Evolutionary conservation across 345 rosid species (phyloP).

Genomic region (Iberis pinnata): DNA sequence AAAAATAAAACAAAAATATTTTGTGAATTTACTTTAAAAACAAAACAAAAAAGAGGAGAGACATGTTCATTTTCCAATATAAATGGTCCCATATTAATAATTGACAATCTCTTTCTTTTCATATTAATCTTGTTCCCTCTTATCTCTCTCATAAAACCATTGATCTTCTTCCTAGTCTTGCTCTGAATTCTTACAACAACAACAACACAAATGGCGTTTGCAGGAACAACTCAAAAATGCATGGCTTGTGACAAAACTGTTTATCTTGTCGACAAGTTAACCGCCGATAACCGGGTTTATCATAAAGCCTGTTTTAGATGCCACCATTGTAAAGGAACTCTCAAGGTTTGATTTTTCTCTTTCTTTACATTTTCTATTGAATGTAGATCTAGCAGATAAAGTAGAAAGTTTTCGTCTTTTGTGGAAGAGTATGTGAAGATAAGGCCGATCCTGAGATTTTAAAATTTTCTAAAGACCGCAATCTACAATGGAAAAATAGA

Average conservation of each 20-base stretch:
- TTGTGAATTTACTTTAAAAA: background rate
- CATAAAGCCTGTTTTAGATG: conserved; percentile 97
- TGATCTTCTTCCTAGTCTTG: background rate
- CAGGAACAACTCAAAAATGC: conserved; percentile 98
- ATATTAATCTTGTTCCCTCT: conserved; percentile 10
- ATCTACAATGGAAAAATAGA: no score
- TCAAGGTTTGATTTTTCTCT: conserved; percentile 47
- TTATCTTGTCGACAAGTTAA: conserved; percentile 87
- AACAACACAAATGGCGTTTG: conserved; percentile 65
- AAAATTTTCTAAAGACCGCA: no score
- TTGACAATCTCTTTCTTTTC: conserved; percentile 24
- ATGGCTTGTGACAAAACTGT: conserved; percentile 98
- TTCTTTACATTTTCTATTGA: background rate
- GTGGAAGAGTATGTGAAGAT: no score
- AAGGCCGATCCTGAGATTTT: no score
- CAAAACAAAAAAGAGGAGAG: conserved; percentile 1
- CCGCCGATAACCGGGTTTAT: conserved; percentile 83
- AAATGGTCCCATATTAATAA: conserved; percentile 23
- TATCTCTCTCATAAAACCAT: conserved; percentile 4
- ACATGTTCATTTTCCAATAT: conserved; percentile 21
- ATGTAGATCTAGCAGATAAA: background rate
- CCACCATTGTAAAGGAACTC: conserved; percentile 99
- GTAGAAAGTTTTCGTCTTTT: background rate
- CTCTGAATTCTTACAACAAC: conserved; percentile 1
- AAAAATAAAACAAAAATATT: no score